phyloP scores from a whole-genome alignment of 148 eudicot genomes.

The Cornus suecica region DNA sequence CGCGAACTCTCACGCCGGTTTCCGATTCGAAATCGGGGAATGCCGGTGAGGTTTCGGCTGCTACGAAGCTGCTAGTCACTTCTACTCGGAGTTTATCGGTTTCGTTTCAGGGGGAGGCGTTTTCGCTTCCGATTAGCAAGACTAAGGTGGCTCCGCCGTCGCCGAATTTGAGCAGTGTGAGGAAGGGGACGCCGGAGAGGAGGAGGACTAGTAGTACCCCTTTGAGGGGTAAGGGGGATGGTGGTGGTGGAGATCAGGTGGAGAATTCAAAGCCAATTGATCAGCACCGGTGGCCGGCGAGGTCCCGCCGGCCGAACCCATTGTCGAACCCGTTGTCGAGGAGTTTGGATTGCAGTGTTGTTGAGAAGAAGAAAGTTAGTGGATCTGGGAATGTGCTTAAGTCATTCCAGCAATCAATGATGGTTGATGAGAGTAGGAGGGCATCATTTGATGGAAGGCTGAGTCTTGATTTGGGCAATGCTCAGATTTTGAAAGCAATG shows the following conservation, averaged over 20 bases:
- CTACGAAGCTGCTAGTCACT: constrained; percentile 73
- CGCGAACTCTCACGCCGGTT: constrained; percentile 38
- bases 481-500: constrained; percentile 41
- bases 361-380: constrained; percentile 38
- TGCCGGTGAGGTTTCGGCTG: constrained; percentile 60
- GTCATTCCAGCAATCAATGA: constrained; percentile 51
- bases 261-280: constrained; percentile 60
- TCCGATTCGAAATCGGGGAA: constrained; percentile 28
- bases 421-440: constrained; percentile 56
- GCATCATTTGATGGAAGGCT: constrained; percentile 77
- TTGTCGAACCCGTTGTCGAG: constrained; percentile 48
- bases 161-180: constrained; percentile 46
- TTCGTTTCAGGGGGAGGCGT: constrained; percentile 88
- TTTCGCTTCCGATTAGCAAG: constrained; percentile 83
- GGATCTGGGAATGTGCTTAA: constrained; percentile 62
- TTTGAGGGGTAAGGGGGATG: constrained; percentile 51
- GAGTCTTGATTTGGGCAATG: constrained; percentile 52
- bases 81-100: constrained; percentile 87
- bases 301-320: constrained; percentile 40
- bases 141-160: constrained; percentile 55
- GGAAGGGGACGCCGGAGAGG: constrained; percentile 84
- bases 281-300: constrained; percentile 86
- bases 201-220: constrained; percentile 54
- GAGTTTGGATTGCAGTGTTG: constrained; percentile 46
- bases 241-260: constrained; percentile 53